These are phyloP conservation scores for Senna siamea DNA, from an alignment of 306 rosid genomes.

Conservation along the genomic window DNA sequence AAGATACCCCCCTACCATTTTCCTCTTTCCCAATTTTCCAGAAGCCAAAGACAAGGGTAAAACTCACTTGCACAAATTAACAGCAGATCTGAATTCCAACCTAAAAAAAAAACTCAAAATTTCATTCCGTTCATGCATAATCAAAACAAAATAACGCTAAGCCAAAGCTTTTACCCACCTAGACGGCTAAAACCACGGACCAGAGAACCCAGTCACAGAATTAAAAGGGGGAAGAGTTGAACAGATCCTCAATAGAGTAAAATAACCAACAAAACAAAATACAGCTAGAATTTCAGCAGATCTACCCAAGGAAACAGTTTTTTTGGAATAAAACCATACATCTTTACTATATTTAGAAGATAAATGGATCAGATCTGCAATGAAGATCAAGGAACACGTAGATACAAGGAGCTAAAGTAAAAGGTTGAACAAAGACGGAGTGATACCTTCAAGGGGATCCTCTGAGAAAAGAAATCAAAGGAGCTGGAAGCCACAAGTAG, in stretches of 20 bases:
- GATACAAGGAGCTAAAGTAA: no score
- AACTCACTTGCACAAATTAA: constrained; percentile 4
- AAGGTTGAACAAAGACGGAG: background rate
- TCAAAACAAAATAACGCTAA: background rate
- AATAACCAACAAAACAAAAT: background rate
- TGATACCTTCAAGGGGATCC: constrained; percentile 40
- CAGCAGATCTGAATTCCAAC: constrained; percentile 56
- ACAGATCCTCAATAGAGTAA: constrained; percentile 15
- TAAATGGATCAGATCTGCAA: constrained; percentile 35
- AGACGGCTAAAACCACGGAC: background rate
- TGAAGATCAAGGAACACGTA: background rate
- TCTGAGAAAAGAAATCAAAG: constrained; percentile 25
- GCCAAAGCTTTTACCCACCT: constrained; percentile 6
- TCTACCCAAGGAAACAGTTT: constrained; percentile 35
- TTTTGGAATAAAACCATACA: background rate
- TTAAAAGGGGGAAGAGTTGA: background rate
- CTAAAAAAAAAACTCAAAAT: background rate
- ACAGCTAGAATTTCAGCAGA: constrained; percentile 25
- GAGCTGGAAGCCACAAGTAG: constrained; percentile 45
- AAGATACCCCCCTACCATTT: constrained; percentile 13
- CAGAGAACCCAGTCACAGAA: background rate
- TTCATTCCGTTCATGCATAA: constrained; percentile 2
- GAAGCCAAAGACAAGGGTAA: constrained; percentile 5
- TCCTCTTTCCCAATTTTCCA: constrained; percentile 7
- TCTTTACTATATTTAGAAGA: background rate